These are phyloP conservation scores for Dothistroma pini DNA, from an alignment of 2,329 filamentous ascomycete genomes.

Conservation along the genomic window DNA sequence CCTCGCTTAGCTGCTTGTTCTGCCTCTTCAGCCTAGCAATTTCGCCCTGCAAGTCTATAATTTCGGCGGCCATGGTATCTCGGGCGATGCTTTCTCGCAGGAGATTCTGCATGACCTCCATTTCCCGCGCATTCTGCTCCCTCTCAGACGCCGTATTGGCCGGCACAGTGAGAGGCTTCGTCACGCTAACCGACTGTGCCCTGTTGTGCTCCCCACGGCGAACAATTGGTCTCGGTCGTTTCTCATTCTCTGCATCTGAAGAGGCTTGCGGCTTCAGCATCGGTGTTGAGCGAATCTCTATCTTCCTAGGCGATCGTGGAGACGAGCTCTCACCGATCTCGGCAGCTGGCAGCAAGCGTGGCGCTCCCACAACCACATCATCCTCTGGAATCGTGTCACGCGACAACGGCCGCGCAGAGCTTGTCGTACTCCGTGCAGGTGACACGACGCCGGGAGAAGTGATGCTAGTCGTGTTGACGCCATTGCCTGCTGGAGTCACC, in stretches of 20 bases:
- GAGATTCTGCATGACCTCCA: slow-evolving; percentile 30
- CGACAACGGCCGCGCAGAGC: slow-evolving; percentile 19
- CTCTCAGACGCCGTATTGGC: slow-evolving; percentile 17
- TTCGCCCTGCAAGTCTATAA: slow-evolving; percentile 27
- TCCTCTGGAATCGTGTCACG: slow-evolving; percentile 29
- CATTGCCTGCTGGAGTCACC: neutral
- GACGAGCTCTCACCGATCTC: slow-evolving; percentile 6
- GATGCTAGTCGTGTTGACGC: slow-evolving; percentile 9
- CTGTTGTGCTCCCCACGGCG: slow-evolving; percentile 17
- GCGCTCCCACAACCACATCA: slow-evolving; percentile 3
- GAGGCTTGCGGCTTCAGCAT: slow-evolving; percentile 21
- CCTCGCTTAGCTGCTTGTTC: slow-evolving; percentile 25
- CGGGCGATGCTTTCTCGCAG: slow-evolving; percentile 26
- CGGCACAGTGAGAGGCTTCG: slow-evolving; percentile 20
- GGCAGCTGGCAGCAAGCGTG: slow-evolving; percentile 1
- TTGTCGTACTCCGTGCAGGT: slow-evolving; percentile 13
- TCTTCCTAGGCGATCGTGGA: slow-evolving; percentile 23
- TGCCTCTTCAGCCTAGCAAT: slow-evolving; percentile 20
- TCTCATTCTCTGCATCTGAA: slow-evolving; percentile 27
- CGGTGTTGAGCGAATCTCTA: slow-evolving; percentile 25
- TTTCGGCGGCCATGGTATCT: slow-evolving; percentile 25
- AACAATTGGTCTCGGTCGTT: slow-evolving; percentile 13
- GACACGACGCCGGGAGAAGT: neutral
- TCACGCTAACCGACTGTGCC: slow-evolving; percentile 22
- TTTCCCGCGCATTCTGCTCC: slow-evolving; percentile 26